Conservation (phyloP, 129 eudicot genomes). For the Oenanthe sinensis region DNA sequence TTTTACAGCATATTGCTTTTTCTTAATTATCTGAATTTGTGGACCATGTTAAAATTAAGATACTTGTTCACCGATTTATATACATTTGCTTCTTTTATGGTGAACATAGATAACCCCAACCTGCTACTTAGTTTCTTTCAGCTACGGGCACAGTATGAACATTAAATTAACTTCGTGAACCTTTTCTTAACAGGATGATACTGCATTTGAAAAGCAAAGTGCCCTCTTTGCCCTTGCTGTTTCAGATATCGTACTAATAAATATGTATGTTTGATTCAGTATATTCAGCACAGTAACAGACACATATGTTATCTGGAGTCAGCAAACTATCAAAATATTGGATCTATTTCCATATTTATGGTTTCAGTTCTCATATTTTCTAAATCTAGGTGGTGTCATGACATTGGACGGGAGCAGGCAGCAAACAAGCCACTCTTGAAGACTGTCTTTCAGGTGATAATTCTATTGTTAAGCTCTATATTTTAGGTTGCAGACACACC, state of each 20-base stretch:
- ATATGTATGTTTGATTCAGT: conserved; percentile 56
- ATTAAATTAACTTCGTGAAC: not conserved
- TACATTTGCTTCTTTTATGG: not conserved
- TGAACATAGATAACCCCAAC: not conserved
- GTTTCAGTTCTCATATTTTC: conserved; percentile 13
- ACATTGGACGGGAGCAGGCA: conserved; percentile 96
- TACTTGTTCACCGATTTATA: not conserved
- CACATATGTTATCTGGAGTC: conserved; percentile 3
- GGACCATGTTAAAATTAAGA: not conserved
- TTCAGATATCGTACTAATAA: conserved; percentile 94
- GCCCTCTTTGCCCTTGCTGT: conserved; percentile 97
- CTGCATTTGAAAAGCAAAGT: conserved; percentile 94
- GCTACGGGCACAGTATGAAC: not conserved
- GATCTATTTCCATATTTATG: not conserved
- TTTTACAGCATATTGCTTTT: not conserved
- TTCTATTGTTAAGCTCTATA: not conserved
- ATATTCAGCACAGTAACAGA: not conserved
- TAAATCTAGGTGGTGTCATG: conserved; percentile 75
- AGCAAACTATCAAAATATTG: not conserved
- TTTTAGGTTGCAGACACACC: not conserved
- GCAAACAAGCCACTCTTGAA: conserved; percentile 89
- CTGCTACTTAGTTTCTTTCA: not conserved
- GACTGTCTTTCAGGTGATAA: conserved; percentile 75
- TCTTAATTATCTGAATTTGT: not conserved
- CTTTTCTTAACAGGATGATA: conserved; percentile 63